Evolutionary conservation across 345 rosid species (phyloP).

Genomic region (Linum tenue): DNA sequence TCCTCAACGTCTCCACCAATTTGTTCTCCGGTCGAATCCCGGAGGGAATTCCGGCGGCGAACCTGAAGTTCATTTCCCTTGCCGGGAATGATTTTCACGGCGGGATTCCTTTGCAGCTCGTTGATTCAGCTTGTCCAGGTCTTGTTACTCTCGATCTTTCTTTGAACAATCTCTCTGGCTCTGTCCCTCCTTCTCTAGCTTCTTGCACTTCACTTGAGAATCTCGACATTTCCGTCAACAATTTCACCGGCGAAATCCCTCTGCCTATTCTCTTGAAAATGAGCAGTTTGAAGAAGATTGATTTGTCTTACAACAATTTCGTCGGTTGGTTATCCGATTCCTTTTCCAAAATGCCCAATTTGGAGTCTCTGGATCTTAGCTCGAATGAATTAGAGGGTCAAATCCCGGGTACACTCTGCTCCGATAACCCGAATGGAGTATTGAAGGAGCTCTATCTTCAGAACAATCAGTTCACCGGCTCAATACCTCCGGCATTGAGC

Average conservation of each 20-base stretch:
- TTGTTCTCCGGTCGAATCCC: constrained; percentile 59
- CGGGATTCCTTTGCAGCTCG: constrained; percentile 51
- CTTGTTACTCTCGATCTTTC: constrained; percentile 77
- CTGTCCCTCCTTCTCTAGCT: constrained; percentile 47
- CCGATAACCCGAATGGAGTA: constrained; percentile 28
- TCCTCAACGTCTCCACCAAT: constrained; percentile 61
- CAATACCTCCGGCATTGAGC: constrained; percentile 56
- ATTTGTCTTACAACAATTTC: constrained; percentile 51
- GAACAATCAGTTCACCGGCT: constrained; percentile 54
- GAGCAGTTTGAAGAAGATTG: constrained; percentile 45
- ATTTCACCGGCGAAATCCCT: constrained; percentile 69
- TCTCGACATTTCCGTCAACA: constrained; percentile 51
- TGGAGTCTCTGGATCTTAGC: constrained; percentile 73
- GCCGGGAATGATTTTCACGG: constrained; percentile 51
- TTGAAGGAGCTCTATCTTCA: constrained; percentile 64
- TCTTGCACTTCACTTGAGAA: constrained; percentile 51
- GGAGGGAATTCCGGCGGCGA: constrained; percentile 29
- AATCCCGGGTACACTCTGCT: constrained; percentile 53
- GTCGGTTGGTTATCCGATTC: constrained; percentile 56
- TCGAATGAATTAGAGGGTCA: constrained; percentile 54
- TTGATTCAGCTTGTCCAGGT: constrained; percentile 46
- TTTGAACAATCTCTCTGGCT: constrained; percentile 55
- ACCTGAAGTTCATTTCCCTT: constrained; percentile 44
- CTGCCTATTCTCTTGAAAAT: constrained; percentile 45
- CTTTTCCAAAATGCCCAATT: constrained; percentile 37